These are phyloP conservation scores for Rhizopogon salebrosus DNA, from an alignment of 768 basidiomycete genomes.

Conservation along the genomic window DNA sequence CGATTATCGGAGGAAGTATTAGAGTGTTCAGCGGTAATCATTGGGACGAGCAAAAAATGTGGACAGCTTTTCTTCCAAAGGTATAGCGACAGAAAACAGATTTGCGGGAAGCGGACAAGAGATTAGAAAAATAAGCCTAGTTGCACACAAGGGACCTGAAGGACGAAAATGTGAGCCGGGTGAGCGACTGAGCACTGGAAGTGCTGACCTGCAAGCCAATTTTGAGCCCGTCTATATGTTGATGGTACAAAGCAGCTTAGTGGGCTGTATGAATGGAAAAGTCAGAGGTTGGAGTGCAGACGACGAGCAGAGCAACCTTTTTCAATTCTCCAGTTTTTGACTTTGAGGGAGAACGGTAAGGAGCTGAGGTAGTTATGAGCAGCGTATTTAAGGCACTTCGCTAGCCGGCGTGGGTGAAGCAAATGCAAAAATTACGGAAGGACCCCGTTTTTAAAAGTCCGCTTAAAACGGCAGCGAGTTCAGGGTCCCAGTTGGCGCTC, in stretches of 20 bases:
- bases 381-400: conserved; percentile 37
- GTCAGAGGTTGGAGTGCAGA: conserved; percentile 13
- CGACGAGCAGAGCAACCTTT: conserved; percentile 41
- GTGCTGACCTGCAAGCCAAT: conserved; percentile 60
- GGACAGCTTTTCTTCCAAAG: conserved; percentile 47
- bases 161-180: conserved; percentile 16
- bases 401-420: conserved; percentile 28
- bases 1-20: conserved; percentile 69
- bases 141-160: conserved; percentile 63
- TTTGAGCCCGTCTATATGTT: conserved; percentile 74
- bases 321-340: conserved; percentile 30
- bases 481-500: too few relatives aligned
- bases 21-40: conserved; percentile 72
- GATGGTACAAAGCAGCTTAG: conserved; percentile 74
- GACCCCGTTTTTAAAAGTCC: conserved; percentile 33
- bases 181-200: conserved; percentile 16
- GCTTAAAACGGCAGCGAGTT: conserved; percentile 3
- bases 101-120: conserved; percentile 37
- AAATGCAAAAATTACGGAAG: conserved; percentile 29
- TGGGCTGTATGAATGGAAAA: conserved; percentile 28
- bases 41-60: conserved; percentile 43
- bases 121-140: conserved; percentile 53
- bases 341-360: conserved; percentile 25
- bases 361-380: conserved; percentile 24
- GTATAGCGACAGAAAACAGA: conserved; percentile 39